These are phyloP conservation scores for Cylindrotheca fusiformis DNA, from an alignment of 108 stramenopile species.

Conservation along the genomic window DNA sequence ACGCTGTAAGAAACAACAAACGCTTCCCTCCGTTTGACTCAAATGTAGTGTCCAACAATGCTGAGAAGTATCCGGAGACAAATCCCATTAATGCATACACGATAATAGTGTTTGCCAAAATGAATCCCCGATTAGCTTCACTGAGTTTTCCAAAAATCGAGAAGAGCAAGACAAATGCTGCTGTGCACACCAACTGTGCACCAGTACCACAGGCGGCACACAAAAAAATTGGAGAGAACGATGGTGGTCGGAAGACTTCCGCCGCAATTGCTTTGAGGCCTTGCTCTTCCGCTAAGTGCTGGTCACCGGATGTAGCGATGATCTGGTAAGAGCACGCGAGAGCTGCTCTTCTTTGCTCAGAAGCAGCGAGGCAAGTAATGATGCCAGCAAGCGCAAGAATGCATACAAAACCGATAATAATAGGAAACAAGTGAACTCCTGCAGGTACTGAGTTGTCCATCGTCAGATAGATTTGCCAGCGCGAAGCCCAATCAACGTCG, in stretches of 20 bases:
- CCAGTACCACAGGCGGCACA: constrained; percentile 89
- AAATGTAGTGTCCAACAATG: constrained; percentile 96
- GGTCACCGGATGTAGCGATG: constrained; percentile 51
- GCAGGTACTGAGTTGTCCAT: constrained; percentile 79
- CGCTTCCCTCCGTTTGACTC: constrained; percentile 89
- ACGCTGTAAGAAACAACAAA: constrained; percentile 81
- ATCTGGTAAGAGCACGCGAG: constrained; percentile 75
- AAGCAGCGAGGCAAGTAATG: too few relatives aligned
- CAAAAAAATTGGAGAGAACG: constrained; percentile 78
- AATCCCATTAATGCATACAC: constrained; percentile 92
- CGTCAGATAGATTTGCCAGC: constrained; percentile 92
- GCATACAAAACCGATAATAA: constrained; percentile 80
- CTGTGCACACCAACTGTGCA: constrained; percentile 85
- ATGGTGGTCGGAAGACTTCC: constrained; percentile 95
- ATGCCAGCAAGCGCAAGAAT: constrained; percentile 82
- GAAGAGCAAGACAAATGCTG: constrained; percentile 82
- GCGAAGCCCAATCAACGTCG: constrained; percentile 80
- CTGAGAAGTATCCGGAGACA: constrained; percentile 88
- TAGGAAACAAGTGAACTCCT: constrained; percentile 84
- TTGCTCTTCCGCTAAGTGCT: constrained; percentile 88
- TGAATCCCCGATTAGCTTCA: constrained; percentile 91
- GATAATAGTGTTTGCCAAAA: constrained; percentile 91
- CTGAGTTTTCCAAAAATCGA: constrained; percentile 90
- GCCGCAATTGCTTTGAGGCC: constrained; percentile 96
- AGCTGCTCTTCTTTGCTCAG: too few relatives aligned